Conservation (phyloP, 2,329 filamentous ascomycete genomes). For the Penicillium freii region DNA sequence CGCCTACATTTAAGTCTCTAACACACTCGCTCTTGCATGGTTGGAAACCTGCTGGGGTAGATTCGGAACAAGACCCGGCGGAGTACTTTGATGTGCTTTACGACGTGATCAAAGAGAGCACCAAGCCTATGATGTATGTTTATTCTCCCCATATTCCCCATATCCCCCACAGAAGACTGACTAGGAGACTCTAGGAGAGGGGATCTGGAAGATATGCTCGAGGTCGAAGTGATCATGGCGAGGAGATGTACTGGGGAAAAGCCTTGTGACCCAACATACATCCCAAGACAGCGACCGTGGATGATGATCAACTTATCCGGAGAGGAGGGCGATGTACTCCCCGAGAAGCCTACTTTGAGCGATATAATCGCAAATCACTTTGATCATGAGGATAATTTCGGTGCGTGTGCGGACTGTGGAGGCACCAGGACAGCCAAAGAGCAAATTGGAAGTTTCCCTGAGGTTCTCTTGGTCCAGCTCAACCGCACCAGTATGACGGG, state of each 20-base stretch:
- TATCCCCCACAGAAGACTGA: neutral
- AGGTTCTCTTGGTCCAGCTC: slow-evolving; percentile 25
- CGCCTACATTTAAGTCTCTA: neutral
- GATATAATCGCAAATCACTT: neutral
- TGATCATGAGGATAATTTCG: neutral
- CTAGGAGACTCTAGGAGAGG: slow-evolving; percentile 4
- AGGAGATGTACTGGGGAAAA: neutral
- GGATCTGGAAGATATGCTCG: slow-evolving; percentile 5
- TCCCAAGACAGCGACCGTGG: no score
- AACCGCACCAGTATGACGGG: slow-evolving; percentile 8
- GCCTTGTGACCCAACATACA: neutral
- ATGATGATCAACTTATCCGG: neutral
- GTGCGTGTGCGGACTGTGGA: slow-evolving; percentile 5
- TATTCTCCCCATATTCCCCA: neutral
- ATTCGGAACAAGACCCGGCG: slow-evolving; percentile 10
- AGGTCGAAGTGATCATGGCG: neutral
- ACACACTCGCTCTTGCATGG: neutral
- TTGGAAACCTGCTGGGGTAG: neutral
- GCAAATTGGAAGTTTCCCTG: slow-evolving; percentile 12
- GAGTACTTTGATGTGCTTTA: slow-evolving; percentile 4
- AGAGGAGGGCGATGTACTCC: neutral
- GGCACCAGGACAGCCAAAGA: neutral
- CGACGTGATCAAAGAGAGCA: neutral
- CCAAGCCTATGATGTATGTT: slow-evolving; percentile 1
- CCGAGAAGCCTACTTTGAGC: neutral